Percentiles rank a stretch among this genome's conserved stretches.
These are phyloP conservation scores for Heimioporus sp. DNA, from an alignment of 768 basidiomycete genomes.

Conservation along the genomic window DNA sequence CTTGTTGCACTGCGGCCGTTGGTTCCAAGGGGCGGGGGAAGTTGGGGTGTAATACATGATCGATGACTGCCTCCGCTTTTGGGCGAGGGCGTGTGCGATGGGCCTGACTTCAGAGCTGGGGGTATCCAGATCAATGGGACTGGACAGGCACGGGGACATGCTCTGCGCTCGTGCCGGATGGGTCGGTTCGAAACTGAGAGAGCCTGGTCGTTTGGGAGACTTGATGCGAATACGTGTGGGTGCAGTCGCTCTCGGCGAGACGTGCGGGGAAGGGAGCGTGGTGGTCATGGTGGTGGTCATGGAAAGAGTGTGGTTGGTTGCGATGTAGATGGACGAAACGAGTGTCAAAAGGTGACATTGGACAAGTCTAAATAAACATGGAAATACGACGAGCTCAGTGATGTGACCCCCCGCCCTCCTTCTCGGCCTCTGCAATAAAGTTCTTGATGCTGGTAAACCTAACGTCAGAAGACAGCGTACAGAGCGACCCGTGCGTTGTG, in stretches of 20 bases:
- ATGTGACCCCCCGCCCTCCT: conserved; percentile 51
- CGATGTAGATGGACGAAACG: too few relatives aligned
- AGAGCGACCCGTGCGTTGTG: conserved; percentile 12
- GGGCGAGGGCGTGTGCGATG: not conserved
- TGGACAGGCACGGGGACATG: not conserved
- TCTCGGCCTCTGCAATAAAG: conserved; percentile 82
- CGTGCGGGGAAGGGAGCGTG: conserved; percentile 8
- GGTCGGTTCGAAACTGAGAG: not conserved
- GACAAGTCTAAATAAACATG: too few relatives aligned
- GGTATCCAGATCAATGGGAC: not conserved
- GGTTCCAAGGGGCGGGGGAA: conserved; percentile 25
- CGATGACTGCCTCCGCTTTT: conserved; percentile 26
- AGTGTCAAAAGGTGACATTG: too few relatives aligned
- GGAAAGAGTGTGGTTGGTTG: not conserved
- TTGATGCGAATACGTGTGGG: conserved; percentile 15
- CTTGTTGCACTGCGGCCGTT: conserved; percentile 2
- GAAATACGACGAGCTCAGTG: conserved; percentile 16
- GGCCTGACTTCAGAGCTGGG: not conserved
- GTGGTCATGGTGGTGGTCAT: not conserved
- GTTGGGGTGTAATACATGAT: conserved; percentile 28
- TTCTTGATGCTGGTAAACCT: conserved; percentile 71
- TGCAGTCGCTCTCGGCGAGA: conserved; percentile 3
- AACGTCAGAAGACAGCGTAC: conserved; percentile 37
- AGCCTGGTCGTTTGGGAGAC: conserved; percentile 1
- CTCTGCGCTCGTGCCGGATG: too few relatives aligned